Percentiles rank a stretch among this genome's conserved stretches.
Evolutionary conservation across 1,284 basidiomycete genomes (phyloP).

Genomic region (Ceratobasidium sp.): DNA sequence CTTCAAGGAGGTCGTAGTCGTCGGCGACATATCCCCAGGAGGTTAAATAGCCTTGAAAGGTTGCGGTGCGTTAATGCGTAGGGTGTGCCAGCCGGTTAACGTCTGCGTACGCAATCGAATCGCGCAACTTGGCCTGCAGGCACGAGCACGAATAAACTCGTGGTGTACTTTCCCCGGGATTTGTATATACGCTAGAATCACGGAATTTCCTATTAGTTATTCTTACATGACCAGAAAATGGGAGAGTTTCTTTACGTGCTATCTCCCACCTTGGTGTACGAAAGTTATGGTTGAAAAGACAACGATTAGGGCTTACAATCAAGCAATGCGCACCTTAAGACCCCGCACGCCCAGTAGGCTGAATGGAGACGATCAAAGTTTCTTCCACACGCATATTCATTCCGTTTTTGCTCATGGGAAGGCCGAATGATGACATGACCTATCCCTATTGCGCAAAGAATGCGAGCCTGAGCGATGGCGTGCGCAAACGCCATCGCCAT

Average conservation of each 20-base stretch:
- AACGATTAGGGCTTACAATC: background rate
- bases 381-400: background rate
- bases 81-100: background rate
- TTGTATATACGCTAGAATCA: background rate
- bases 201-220: background rate
- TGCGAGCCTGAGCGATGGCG: conserved; percentile 28
- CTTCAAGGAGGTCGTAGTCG: conserved; percentile 21
- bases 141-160: conserved; percentile 17
- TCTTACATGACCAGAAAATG: background rate
- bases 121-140: conserved; percentile 37
- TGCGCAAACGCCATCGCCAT: conserved; percentile 24
- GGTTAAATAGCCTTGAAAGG: conserved; percentile 32
- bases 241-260: background rate
- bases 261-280: background rate
- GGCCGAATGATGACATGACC: conserved; percentile 20
- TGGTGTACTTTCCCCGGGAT: conserved; percentile 19
- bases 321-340: background rate
- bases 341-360: conserved; percentile 10
- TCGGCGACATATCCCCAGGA: conserved; percentile 12
- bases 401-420: conserved; percentile 10
- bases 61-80: conserved; percentile 15
- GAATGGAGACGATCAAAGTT: conserved; percentile 26
- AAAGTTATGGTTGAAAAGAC: background rate
- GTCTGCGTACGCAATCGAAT: conserved; percentile 24
- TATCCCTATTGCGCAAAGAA: conserved; percentile 27